These are phyloP conservation scores for Pluteus cervinus DNA, from an alignment of 768 basidiomycete genomes.

Conservation along the genomic window DNA sequence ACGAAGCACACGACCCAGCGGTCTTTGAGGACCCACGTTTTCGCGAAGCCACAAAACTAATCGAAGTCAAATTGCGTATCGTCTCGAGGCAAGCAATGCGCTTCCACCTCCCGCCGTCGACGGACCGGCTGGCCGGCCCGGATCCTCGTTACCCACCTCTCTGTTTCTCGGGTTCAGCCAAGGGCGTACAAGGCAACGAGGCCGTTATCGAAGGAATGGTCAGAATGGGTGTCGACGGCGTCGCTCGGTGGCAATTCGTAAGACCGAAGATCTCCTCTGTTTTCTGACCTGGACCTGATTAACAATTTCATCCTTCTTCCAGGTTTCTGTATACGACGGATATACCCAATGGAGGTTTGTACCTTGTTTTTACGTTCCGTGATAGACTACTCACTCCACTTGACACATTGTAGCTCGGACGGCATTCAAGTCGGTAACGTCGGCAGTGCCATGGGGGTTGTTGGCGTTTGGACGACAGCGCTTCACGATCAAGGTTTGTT, in stretches of 20 bases:
- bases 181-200: slow-evolving; percentile 35
- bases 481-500: slow-evolving; percentile 46
- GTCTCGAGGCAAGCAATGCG: slow-evolving; percentile 26
- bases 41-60: slow-evolving; percentile 59
- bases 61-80: slow-evolving; percentile 50
- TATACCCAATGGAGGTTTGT: slow-evolving; percentile 55
- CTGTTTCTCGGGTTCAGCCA: slow-evolving; percentile 41
- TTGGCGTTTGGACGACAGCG: slow-evolving; percentile 65
- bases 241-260: slow-evolving; percentile 56
- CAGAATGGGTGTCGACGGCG: slow-evolving; percentile 36
- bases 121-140: slow-evolving; percentile 13
- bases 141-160: slow-evolving; percentile 29
- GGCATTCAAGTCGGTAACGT: slow-evolving; percentile 62
- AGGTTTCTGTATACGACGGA: slow-evolving; percentile 51
- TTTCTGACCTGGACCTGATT: slow-evolving; percentile 1
- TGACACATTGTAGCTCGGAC: slow-evolving; percentile 41
- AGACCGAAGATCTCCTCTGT: slow-evolving; percentile 18
- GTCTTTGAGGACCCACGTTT: slow-evolving; percentile 54
- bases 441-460: slow-evolving; percentile 59
- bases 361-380: not conserved
- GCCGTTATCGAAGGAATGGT: slow-evolving; percentile 46
- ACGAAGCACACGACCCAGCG: slow-evolving; percentile 31
- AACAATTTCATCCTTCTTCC: slow-evolving; percentile 8
- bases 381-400: not conserved
- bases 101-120: slow-evolving; percentile 16